Evolutionary conservation across 192 early-diverging fungal genomes (phyloP).

Genomic region (Umbelopsis ramanniana): DNA sequence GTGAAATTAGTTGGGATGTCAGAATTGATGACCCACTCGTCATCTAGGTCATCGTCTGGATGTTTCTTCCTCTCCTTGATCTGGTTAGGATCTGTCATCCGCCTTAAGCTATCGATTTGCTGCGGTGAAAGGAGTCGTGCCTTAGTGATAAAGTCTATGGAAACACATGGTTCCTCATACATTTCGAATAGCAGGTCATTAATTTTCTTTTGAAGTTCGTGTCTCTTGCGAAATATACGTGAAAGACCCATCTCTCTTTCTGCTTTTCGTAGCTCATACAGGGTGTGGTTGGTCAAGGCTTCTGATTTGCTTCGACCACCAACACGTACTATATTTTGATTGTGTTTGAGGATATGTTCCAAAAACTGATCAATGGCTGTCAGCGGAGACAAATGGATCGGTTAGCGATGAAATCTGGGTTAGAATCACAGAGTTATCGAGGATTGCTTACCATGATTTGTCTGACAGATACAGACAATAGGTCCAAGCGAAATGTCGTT

Average conservation of each 20-base stretch:
- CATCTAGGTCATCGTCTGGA: slow-evolving; percentile 29
- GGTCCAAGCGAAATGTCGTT: slow-evolving; percentile 32
- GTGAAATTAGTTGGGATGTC: not conserved
- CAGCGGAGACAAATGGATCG: not conserved
- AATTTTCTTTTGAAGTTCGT: slow-evolving; percentile 41
- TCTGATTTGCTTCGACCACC: slow-evolving; percentile 55
- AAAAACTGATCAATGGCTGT: slow-evolving; percentile 45
- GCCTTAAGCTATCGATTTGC: slow-evolving; percentile 45
- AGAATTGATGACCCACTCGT: slow-evolving; percentile 35
- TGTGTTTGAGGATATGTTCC: slow-evolving; percentile 48
- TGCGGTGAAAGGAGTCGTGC: slow-evolving; percentile 29
- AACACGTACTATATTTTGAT: slow-evolving; percentile 49
- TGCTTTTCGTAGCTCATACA: slow-evolving; percentile 44
- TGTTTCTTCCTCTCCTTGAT: not conserved
- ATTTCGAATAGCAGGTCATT: slow-evolving; percentile 40
- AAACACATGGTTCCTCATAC: slow-evolving; percentile 49
- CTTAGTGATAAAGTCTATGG: slow-evolving; percentile 39
- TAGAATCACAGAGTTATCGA: too few relatives aligned
- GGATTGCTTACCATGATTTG: slow-evolving; percentile 52
- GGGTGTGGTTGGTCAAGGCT: slow-evolving; percentile 30
- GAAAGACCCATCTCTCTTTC: slow-evolving; percentile 18
- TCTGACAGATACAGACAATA: slow-evolving; percentile 60
- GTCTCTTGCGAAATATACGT: slow-evolving; percentile 33
- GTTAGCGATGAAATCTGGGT: not conserved
- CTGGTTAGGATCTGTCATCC: slow-evolving; percentile 37